Evolutionary conservation across 2,329 filamentous ascomycete genomes (phyloP).

Genomic region (Cladophialophora chaetospira): DNA sequence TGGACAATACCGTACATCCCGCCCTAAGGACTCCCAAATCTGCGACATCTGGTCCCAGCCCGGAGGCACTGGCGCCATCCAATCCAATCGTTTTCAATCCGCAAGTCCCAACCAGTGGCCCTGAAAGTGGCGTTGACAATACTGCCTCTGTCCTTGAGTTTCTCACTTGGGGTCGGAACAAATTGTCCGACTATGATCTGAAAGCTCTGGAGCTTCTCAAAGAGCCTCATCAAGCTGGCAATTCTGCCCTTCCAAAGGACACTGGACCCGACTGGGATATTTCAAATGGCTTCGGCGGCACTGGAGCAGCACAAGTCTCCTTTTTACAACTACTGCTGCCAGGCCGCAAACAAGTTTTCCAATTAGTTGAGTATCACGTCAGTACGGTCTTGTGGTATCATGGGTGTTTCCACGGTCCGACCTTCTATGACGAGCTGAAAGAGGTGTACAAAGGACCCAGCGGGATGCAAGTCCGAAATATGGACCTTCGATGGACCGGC

Average conservation of each 20-base stretch:
- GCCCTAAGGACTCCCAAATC: slow-evolving; percentile 19
- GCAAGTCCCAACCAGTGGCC: not conserved
- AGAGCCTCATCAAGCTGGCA: slow-evolving; percentile 36
- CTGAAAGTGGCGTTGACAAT: slow-evolving; percentile 17
- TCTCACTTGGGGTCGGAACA: slow-evolving; percentile 50
- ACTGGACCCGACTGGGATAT: slow-evolving; percentile 32
- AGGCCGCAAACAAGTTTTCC: slow-evolving; percentile 26
- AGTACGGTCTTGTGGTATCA: slow-evolving; percentile 32
- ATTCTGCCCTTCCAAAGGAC: slow-evolving; percentile 17
- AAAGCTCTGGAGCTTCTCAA: slow-evolving; percentile 39
- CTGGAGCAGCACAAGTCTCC: slow-evolving; percentile 29
- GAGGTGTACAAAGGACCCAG: slow-evolving; percentile 23
- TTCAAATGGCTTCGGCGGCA: slow-evolving; percentile 28
- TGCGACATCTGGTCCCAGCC: slow-evolving; percentile 15
- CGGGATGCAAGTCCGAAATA: slow-evolving; percentile 30
- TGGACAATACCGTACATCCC: slow-evolving; percentile 19
- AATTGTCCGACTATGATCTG: slow-evolving; percentile 30
- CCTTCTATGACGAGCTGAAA: slow-evolving; percentile 31
- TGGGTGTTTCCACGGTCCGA: slow-evolving; percentile 30
- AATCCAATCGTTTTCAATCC: slow-evolving; percentile 9
- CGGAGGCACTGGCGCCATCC: not conserved
- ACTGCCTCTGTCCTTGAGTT: slow-evolving; percentile 46
- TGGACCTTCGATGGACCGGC: slow-evolving; percentile 30
- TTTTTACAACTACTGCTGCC: slow-evolving; percentile 33
- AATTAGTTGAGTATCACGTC: slow-evolving; percentile 32